Percentiles rank a stretch among this genome's conserved stretches.
These are phyloP conservation scores for Tillandsia fasciculata DNA, from an alignment of 176 grass and related monocot genomes.

Conservation along the genomic window DNA sequence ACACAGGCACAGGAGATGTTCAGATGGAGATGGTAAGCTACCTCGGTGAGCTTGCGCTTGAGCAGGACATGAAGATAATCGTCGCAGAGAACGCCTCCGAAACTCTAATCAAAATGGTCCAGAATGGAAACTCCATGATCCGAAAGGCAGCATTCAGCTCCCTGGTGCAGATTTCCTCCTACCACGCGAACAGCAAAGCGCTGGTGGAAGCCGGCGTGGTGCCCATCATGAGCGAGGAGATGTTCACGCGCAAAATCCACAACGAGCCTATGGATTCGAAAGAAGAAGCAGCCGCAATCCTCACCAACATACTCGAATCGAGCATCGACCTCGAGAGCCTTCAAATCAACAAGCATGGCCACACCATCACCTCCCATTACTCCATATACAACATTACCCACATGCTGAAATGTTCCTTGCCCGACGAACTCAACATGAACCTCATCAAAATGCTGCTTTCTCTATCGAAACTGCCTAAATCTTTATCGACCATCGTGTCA, in stretches of 20 bases:
- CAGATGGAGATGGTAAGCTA: conserved; percentile 94
- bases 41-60: conserved; percentile 61
- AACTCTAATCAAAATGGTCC: conserved; percentile 69
- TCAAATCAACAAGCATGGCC: conserved; percentile 75
- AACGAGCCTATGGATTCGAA: conserved; percentile 51
- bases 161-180: conserved; percentile 75
- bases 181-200: conserved; percentile 42
- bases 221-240: conserved; percentile 56
- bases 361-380: conserved; percentile 76
- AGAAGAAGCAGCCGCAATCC: conserved; percentile 44
- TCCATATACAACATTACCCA: conserved; percentile 79
- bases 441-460: conserved; percentile 55
- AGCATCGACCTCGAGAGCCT: conserved; percentile 40
- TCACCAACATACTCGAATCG: conserved; percentile 66
- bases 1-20: conserved; percentile 75
- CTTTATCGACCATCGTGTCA: conserved; percentile 47
- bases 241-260: conserved; percentile 54
- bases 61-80: conserved; percentile 71
- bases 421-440: conserved; percentile 53
- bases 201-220: conserved; percentile 41
- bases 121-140: conserved; percentile 27
- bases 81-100: conserved; percentile 47
- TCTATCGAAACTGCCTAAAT: conserved; percentile 31
- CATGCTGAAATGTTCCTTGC: conserved; percentile 66
- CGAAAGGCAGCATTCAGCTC: conserved; percentile 60